Percentiles rank a stretch among this genome's conserved stretches.
These are phyloP conservation scores for Phyllosticta ampelicida DNA, from an alignment of 2,329 filamentous ascomycete species.

Conservation along the genomic window DNA sequence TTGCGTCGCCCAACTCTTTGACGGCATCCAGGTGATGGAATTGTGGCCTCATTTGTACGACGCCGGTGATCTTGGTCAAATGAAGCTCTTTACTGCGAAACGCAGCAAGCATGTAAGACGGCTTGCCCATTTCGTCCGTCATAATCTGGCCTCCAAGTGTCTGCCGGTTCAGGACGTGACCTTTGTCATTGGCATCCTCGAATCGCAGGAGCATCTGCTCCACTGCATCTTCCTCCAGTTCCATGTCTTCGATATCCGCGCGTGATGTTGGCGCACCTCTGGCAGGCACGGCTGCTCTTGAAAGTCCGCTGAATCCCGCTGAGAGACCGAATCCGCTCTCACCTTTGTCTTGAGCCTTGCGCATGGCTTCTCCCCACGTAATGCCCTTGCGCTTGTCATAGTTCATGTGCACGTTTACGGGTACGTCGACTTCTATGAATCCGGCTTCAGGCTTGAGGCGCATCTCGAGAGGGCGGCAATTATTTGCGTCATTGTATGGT, in stretches of 20 bases:
- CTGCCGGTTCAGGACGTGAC: slow-evolving; percentile 66
- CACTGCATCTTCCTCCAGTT: slow-evolving; percentile 55
- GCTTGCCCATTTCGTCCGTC: slow-evolving; percentile 57
- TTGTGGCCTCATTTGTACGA: slow-evolving; percentile 83
- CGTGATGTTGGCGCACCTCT: slow-evolving; percentile 14
- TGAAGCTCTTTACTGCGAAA: slow-evolving; percentile 78
- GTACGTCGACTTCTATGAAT: slow-evolving; percentile 87
- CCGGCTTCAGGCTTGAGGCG: slow-evolving; percentile 74
- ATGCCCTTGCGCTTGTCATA: slow-evolving; percentile 81
- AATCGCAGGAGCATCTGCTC: slow-evolving; percentile 42
- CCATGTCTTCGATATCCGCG: slow-evolving; percentile 9
- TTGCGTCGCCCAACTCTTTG: slow-evolving; percentile 55
- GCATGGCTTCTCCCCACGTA: slow-evolving; percentile 68
- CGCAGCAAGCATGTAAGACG: slow-evolving; percentile 79
- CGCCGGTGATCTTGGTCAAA: slow-evolving; percentile 69
- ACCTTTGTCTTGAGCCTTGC: slow-evolving; percentile 37
- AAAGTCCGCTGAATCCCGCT: slow-evolving; percentile 27
- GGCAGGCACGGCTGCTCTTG: slow-evolving; percentile 11
- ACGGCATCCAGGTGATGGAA: slow-evolving; percentile 86
- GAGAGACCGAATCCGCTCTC: slow-evolving; percentile 37
- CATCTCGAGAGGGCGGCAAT: slow-evolving; percentile 55
- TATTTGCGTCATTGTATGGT: slow-evolving; percentile 47
- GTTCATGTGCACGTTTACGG: slow-evolving; percentile 56
- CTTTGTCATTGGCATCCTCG: slow-evolving; percentile 55
- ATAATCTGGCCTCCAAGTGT: slow-evolving; percentile 76